phyloP scores from a whole-genome alignment of 257 asterid species.

The Salvia splendens region DNA sequence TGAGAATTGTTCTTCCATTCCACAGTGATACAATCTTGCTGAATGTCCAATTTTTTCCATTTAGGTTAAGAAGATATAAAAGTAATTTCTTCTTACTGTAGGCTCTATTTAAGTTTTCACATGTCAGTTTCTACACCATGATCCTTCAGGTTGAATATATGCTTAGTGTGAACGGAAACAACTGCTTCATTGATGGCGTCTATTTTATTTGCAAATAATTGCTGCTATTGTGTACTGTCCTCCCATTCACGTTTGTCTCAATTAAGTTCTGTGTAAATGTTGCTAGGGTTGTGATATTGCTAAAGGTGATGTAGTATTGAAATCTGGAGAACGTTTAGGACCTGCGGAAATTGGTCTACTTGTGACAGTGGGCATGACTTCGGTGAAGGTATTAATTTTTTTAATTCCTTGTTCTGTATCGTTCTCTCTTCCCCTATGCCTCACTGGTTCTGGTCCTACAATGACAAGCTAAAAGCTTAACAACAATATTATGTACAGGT shows the following conservation, averaged over 20 bases:
- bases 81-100: conserved; percentile 10
- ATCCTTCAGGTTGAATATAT: conserved; percentile 11
- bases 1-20: conserved; percentile 12
- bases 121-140: conserved; percentile 19
- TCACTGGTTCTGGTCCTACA: conserved; percentile 29
- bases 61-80: background rate
- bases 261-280: conserved; percentile 21
- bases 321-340: conserved; percentile 77
- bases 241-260: conserved; percentile 21
- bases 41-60: background rate
- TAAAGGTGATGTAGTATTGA: conserved; percentile 73
- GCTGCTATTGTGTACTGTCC: conserved; percentile 22
- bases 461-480: conserved; percentile 26
- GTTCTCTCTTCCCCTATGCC: conserved; percentile 26
- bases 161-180: conserved; percentile 23
- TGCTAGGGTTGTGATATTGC: conserved; percentile 83
- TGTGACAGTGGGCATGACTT: conserved; percentile 73
- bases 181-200: conserved; percentile 10
- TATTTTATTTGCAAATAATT: conserved; percentile 9
- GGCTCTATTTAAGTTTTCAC: conserved; percentile 14
- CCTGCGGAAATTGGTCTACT: conserved; percentile 92
- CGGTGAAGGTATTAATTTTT: conserved; percentile 60
- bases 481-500: conserved; percentile 50
- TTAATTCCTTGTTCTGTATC: background rate
- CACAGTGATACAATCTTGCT: background rate